phyloP scores from a whole-genome alignment of 345 rosid species.

The Firmiana major region DNA sequence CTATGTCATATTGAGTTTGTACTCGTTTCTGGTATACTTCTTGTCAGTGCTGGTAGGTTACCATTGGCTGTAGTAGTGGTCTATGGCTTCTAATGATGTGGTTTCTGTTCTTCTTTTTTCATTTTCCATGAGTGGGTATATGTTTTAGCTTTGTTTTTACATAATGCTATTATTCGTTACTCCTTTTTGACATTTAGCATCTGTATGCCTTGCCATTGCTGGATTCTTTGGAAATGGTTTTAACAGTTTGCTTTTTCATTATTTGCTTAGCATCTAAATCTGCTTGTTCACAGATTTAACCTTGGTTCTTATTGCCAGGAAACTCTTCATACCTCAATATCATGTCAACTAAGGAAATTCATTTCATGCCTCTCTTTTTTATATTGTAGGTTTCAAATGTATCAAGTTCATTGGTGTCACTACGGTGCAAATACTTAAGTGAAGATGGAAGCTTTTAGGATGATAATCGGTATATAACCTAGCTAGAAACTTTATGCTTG shows the following conservation, averaged over 20 bases:
- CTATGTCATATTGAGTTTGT: background rate
- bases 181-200: no score
- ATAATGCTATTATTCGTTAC: no score
- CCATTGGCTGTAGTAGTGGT: background rate
- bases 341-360: conserved; percentile 70
- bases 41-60: background rate
- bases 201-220: background rate
- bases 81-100: background rate
- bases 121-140: background rate
- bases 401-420: no score
- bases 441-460: no score
- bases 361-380: no score
- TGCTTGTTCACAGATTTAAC: background rate
- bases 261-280: background rate
- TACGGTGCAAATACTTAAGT: no score
- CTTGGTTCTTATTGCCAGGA: conserved; percentile 41
- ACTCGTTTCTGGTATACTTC: background rate
- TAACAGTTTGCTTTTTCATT: background rate
- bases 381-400: no score
- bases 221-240: background rate
- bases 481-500: no score
- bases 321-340: conserved; percentile 78
- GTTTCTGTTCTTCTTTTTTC: background rate
- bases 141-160: background rate
- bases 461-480: no score